Conservation (phyloP, 768 basidiomycete genomes). For the Boletus bicolor region DNA sequence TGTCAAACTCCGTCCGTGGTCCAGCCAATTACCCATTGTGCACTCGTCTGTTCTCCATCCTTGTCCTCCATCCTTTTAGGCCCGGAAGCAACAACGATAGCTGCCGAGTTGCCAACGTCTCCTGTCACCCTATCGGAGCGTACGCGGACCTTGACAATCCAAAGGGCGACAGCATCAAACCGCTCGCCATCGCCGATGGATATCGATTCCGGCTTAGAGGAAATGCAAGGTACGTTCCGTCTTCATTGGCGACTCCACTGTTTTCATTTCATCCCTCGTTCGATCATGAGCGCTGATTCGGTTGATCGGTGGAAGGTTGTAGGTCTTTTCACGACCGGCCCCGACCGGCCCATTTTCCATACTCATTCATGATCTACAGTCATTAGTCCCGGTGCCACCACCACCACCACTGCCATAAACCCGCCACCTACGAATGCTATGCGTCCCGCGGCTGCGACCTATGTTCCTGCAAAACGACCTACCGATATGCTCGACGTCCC, state of each 20-base stretch:
- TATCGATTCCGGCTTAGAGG: constrained; percentile 11
- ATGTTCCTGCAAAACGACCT: constrained; percentile 15
- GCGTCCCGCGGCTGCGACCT: background rate
- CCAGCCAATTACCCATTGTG: background rate
- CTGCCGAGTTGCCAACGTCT: constrained; percentile 14
- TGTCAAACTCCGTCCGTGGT: constrained; percentile 2
- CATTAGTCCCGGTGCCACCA: background rate
- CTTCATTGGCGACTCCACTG: background rate
- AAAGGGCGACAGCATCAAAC: constrained; percentile 4
- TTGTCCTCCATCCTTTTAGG: constrained; percentile 4
- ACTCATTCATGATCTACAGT: constrained; percentile 8
- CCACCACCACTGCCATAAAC: background rate
- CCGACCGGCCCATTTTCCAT: background rate
- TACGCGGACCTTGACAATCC: constrained; percentile 19
- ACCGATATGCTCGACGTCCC: background rate
- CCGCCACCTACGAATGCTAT: background rate
- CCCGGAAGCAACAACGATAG: constrained; percentile 3
- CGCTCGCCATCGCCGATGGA: constrained; percentile 26
- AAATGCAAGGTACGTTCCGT: constrained; percentile 15
- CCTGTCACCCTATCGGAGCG: constrained; percentile 17
- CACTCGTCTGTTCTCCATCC: background rate
- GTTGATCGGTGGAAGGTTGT: constrained; percentile 15
- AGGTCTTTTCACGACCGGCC: background rate
- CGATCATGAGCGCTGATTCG: constrained; percentile 3
- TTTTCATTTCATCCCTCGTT: background rate